Evolutionary conservation across 164 flowering plant species (phyloP).

Genomic region (Litsea cubeba): DNA sequence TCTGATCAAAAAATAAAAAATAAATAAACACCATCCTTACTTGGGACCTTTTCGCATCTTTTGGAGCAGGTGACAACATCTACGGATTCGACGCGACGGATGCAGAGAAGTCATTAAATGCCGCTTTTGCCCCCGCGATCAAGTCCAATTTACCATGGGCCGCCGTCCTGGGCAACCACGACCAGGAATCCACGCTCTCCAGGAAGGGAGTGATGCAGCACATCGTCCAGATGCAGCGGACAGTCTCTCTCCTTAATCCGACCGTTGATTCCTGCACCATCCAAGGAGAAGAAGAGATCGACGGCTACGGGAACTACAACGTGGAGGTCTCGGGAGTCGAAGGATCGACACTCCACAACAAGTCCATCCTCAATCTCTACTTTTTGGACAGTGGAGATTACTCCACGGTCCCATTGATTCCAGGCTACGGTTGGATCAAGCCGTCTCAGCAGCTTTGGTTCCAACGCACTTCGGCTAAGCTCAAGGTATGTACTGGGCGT

Average conservation of each 20-base stretch:
- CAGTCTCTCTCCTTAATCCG: slow-evolving; percentile 67
- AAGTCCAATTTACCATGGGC: slow-evolving; percentile 79
- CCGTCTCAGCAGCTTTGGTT: slow-evolving; percentile 92
- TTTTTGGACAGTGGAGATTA: slow-evolving; percentile 96
- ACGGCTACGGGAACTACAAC: slow-evolving; percentile 94
- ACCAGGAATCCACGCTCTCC: slow-evolving; percentile 71
- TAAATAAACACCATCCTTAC: not conserved
- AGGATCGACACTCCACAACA: slow-evolving; percentile 57
- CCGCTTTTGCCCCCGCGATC: slow-evolving; percentile 75
- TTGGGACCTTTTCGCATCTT: not conserved
- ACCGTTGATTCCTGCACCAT: slow-evolving; percentile 9
- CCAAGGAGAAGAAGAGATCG: slow-evolving; percentile 30
- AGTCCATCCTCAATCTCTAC: slow-evolving; percentile 80
- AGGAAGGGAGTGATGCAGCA: slow-evolving; percentile 86
- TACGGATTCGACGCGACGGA: slow-evolving; percentile 60
- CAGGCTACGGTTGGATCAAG: slow-evolving; percentile 93
- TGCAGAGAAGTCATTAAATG: slow-evolving; percentile 59
- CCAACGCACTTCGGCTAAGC: slow-evolving; percentile 55
- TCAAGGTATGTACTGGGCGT: slow-evolving; percentile 39
- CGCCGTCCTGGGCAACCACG: slow-evolving; percentile 94
- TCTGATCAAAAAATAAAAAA: too few species aligned
- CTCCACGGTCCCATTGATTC: slow-evolving; percentile 65
- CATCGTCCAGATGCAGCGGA: slow-evolving; percentile 50
- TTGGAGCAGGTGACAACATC: slow-evolving; percentile 70
- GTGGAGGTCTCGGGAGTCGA: slow-evolving; percentile 64